Evolutionary conservation across 306 rosid genomes (phyloP).

Genomic region (Ziziphus jujuba): DNA sequence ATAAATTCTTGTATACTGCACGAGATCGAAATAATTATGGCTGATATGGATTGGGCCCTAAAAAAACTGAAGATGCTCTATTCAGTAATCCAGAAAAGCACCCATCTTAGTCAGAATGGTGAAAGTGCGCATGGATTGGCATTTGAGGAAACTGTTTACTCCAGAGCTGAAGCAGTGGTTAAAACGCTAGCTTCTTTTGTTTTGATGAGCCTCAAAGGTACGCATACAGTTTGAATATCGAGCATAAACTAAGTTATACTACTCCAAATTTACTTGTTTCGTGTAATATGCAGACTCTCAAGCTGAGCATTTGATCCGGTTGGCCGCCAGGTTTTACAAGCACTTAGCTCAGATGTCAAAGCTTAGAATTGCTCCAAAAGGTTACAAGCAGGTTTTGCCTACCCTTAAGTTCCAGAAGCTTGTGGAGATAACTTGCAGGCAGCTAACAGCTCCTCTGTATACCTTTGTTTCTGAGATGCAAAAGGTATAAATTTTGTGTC

Average conservation of each 20-base stretch:
- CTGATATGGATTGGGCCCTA: slow-evolving; percentile 42
- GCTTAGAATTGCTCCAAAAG: slow-evolving; percentile 42
- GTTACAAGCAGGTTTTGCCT: slow-evolving; percentile 39
- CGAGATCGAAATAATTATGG: slow-evolving; percentile 25
- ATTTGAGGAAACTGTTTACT: slow-evolving; percentile 40
- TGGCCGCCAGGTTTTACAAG: slow-evolving; percentile 40
- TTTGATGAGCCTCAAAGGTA: slow-evolving; percentile 38
- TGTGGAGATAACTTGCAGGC: slow-evolving; percentile 44
- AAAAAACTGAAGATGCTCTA: slow-evolving; percentile 32
- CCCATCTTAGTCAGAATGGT: slow-evolving; percentile 17
- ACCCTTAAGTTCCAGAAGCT: slow-evolving; percentile 38
- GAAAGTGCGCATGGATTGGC: slow-evolving; percentile 21
- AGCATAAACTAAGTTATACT: not conserved
- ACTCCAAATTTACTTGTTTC: not conserved
- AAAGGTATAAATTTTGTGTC: slow-evolving; percentile 16
- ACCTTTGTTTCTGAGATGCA: slow-evolving; percentile 33
- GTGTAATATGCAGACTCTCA: slow-evolving; percentile 32
- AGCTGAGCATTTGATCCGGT: slow-evolving; percentile 34
- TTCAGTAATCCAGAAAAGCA: slow-evolving; percentile 9
- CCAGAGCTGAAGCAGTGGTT: slow-evolving; percentile 37
- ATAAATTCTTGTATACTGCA: slow-evolving; percentile 32
- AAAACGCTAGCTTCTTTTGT: slow-evolving; percentile 37
- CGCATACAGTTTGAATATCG: slow-evolving; percentile 1
- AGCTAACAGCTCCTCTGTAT: slow-evolving; percentile 40
- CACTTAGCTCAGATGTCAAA: slow-evolving; percentile 42